Evolutionary conservation across 1,284 basidiomycete species (phyloP).

Genomic region (Apiotrichum gracile): DNA sequence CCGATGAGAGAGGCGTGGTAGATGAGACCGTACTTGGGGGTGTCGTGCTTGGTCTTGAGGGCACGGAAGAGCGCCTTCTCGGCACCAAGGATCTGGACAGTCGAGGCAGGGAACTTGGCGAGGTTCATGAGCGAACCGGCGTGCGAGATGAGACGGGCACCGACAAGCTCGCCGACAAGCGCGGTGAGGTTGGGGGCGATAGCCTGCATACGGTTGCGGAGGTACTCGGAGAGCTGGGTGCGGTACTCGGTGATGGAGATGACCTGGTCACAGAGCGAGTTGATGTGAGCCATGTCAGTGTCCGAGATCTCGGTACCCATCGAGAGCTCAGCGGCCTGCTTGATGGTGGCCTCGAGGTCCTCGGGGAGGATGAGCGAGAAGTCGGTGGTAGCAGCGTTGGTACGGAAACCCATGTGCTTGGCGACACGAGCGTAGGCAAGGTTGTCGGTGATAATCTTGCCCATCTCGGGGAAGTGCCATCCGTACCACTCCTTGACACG

Average conservation of each 20-base stretch:
- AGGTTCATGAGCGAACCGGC: slow-evolving; percentile 90
- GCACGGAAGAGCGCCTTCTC: slow-evolving; percentile 98
- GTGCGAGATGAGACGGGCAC: slow-evolving; percentile 91
- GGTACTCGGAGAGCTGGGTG: slow-evolving; percentile 85
- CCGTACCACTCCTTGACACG: slow-evolving; percentile 99
- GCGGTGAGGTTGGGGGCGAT: slow-evolving; percentile 96
- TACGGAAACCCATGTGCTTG: slow-evolving; percentile 86
- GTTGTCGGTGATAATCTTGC: slow-evolving; percentile 96
- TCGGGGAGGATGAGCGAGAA: slow-evolving; percentile 88
- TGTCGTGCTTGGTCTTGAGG: slow-evolving; percentile 97
- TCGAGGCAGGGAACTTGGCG: slow-evolving; percentile 95
- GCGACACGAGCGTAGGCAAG: slow-evolving; percentile 92
- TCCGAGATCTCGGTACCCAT: slow-evolving; percentile 99
- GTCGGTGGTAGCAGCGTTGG: slow-evolving; percentile 78
- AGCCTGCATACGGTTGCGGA: slow-evolving; percentile 93
- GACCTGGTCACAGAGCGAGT: slow-evolving; percentile 93
- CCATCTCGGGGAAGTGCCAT: slow-evolving; percentile 99
- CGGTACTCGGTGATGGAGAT: slow-evolving; percentile 93
- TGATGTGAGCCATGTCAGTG: slow-evolving; percentile 88
- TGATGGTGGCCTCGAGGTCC: slow-evolving; percentile 85
- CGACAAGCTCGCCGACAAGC: slow-evolving; percentile 93
- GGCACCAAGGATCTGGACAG: slow-evolving; percentile 95
- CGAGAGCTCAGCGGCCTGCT: slow-evolving; percentile 88
- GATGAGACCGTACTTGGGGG: slow-evolving; percentile 95
- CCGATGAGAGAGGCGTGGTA: slow-evolving; percentile 96